Conservation (phyloP, 805 yeast genomes). For the Zygosaccharomyces bailii region DNA sequence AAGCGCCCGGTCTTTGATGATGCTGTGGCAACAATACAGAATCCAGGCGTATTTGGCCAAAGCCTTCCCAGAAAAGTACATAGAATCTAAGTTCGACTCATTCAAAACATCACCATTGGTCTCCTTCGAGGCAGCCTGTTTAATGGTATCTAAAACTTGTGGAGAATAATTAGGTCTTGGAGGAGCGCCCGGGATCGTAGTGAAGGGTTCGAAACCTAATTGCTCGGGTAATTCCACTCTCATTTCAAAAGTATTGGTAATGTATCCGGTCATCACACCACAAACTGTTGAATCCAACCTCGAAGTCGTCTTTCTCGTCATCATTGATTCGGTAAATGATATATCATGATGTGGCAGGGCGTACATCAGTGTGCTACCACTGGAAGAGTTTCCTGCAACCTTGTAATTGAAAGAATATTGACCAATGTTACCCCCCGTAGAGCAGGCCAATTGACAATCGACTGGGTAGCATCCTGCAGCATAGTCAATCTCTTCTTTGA, state of each 20-base stretch:
- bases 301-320: conserved; percentile 16
- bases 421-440: conserved; percentile 39
- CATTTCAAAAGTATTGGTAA: conserved; percentile 41
- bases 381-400: conserved; percentile 45
- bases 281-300: conserved; percentile 47
- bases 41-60: conserved; percentile 89
- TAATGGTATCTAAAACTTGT: conserved; percentile 32
- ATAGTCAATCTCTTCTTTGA: conserved; percentile 44
- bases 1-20: conserved; percentile 54
- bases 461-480: conserved; percentile 64
- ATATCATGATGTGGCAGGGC: conserved; percentile 67
- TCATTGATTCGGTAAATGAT: conserved; percentile 39
- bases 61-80: conserved; percentile 86
- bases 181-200: conserved; percentile 33
- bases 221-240: conserved; percentile 43
- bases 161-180: conserved; percentile 28
- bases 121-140: conserved; percentile 37
- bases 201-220: conserved; percentile 46
- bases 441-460: conserved; percentile 44
- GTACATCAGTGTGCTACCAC: conserved; percentile 47
- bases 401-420: conserved; percentile 44
- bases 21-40: conserved; percentile 63
- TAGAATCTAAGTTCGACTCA: conserved; percentile 62
- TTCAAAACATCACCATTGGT: conserved; percentile 41
- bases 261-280: conserved; percentile 46